phyloP scores from a whole-genome alignment of 495 filamentous ascomycete species.

The Astrothelium subdiscretum region DNA sequence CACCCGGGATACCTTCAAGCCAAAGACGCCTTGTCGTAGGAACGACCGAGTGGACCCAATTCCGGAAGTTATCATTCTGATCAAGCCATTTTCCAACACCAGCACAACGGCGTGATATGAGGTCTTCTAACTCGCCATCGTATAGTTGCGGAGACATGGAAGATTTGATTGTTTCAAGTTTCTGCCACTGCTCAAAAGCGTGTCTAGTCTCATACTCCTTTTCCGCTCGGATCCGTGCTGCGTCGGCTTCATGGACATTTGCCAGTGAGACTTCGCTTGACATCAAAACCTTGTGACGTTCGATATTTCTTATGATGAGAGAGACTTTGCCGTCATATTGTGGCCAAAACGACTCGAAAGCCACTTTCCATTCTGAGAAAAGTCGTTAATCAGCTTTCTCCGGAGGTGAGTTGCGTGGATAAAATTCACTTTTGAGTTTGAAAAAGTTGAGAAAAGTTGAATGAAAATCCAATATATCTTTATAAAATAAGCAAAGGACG shows the following conservation, averaged over 20 bases:
- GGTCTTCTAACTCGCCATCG: slow-evolving; percentile 16
- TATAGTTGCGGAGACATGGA: slow-evolving; percentile 13
- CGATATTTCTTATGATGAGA: slow-evolving; percentile 6
- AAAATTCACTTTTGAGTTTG: slow-evolving; percentile 5
- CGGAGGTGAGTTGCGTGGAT: not conserved
- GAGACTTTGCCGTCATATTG: not conserved
- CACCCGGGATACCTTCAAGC: slow-evolving; percentile 27
- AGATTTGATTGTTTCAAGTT: slow-evolving; percentile 10
- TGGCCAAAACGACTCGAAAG: slow-evolving; percentile 7
- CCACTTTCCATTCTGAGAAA: not conserved
- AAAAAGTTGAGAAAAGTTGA: slow-evolving; percentile 23
- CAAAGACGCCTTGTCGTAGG: slow-evolving; percentile 12
- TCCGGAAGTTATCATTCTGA: not conserved
- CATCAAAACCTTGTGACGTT: slow-evolving; percentile 3
- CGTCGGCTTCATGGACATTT: not conserved
- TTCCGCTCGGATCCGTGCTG: not conserved
- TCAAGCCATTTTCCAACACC: not conserved
- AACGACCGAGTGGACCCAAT: not conserved
- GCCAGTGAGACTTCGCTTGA: slow-evolving; percentile 4
- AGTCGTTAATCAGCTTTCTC: not conserved
- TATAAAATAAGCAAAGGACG: slow-evolving; percentile 24
- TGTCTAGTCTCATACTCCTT: slow-evolving; percentile 4
- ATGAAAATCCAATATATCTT: slow-evolving; percentile 29
- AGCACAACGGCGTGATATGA: not conserved
- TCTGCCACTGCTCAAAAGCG: not conserved